Evolutionary conservation across 2,329 filamentous ascomycete species (phyloP).

Genomic region (Fusarium sp.): DNA sequence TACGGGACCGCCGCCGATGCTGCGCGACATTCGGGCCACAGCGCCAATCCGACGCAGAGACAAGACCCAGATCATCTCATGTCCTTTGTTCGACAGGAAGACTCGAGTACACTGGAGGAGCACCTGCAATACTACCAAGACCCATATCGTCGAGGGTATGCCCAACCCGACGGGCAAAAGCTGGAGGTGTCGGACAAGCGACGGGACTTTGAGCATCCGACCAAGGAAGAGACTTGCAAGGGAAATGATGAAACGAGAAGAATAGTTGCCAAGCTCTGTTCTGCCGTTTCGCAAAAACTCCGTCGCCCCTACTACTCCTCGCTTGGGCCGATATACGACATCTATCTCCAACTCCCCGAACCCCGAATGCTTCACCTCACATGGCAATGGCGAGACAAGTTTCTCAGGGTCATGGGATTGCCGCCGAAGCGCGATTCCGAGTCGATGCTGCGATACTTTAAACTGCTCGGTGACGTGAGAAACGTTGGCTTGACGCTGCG

Average conservation of each 20-base stretch:
- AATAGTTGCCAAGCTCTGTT: slow-evolving; percentile 52
- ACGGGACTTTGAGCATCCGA: slow-evolving; percentile 59
- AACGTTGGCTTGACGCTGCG: slow-evolving; percentile 73
- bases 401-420: slow-evolving; percentile 74
- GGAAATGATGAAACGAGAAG: slow-evolving; percentile 48
- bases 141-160: slow-evolving; percentile 63
- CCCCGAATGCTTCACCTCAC: slow-evolving; percentile 61
- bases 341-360: slow-evolving; percentile 60
- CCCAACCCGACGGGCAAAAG: slow-evolving; percentile 57
- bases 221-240: slow-evolving; percentile 51
- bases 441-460: slow-evolving; percentile 82
- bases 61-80: slow-evolving; percentile 57
- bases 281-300: slow-evolving; percentile 52
- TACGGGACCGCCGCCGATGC: slow-evolving; percentile 43
- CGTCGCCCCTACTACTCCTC: slow-evolving; percentile 52
- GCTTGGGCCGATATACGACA: slow-evolving; percentile 56
- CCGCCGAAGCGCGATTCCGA: slow-evolving; percentile 63
- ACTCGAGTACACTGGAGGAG: slow-evolving; percentile 59
- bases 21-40: slow-evolving; percentile 24
- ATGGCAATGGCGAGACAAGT: slow-evolving; percentile 62
- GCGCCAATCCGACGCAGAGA: slow-evolving; percentile 10
- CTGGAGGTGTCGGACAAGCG: slow-evolving; percentile 59
- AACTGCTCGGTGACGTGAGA: slow-evolving; percentile 83
- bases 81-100: slow-evolving; percentile 60
- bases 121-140: slow-evolving; percentile 61